Conservation (phyloP, 1,284 basidiomycete genomes). For the Tylopilus sp. region DNA sequence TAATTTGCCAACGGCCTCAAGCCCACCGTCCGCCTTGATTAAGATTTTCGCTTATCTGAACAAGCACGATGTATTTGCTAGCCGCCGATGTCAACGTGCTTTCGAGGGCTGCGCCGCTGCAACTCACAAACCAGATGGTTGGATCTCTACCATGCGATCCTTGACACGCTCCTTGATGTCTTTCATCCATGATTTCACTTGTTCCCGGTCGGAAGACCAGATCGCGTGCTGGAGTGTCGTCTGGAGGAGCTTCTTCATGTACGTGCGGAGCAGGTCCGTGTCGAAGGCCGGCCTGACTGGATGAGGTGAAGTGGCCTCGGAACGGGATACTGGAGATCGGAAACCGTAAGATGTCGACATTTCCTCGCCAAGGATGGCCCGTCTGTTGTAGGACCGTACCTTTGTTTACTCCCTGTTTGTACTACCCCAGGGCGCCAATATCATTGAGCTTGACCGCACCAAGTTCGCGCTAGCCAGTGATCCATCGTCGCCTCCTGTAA, state of each 20-base stretch:
- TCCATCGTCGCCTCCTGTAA: too few relatives aligned
- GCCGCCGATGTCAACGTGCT: slow-evolving; percentile 17
- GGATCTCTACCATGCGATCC: slow-evolving; percentile 76
- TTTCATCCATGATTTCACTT: slow-evolving; percentile 68
- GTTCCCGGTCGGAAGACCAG: slow-evolving; percentile 68
- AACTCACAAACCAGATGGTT: slow-evolving; percentile 72
- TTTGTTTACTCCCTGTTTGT: slow-evolving; percentile 27
- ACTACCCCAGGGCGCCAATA: neutral
- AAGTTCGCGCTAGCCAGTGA: neutral
- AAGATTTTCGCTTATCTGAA: slow-evolving; percentile 74
- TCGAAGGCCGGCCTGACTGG: slow-evolving; percentile 55
- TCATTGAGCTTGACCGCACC: neutral
- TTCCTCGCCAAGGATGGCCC: neutral
- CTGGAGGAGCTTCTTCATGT: slow-evolving; percentile 73
- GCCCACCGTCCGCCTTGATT: slow-evolving; percentile 73
- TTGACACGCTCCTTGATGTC: slow-evolving; percentile 78
- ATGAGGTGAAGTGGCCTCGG: slow-evolving; percentile 32
- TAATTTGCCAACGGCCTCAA: slow-evolving; percentile 1
- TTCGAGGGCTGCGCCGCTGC: neutral
- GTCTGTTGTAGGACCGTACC: too few relatives aligned
- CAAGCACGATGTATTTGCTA: slow-evolving; percentile 79
- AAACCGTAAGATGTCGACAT: slow-evolving; percentile 31
- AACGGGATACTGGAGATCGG: slow-evolving; percentile 34
- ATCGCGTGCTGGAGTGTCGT: slow-evolving; percentile 56
- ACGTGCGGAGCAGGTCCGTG: slow-evolving; percentile 61